Conservation (phyloP, 495 filamentous ascomycete genomes). For the Xylaria palmicola region DNA sequence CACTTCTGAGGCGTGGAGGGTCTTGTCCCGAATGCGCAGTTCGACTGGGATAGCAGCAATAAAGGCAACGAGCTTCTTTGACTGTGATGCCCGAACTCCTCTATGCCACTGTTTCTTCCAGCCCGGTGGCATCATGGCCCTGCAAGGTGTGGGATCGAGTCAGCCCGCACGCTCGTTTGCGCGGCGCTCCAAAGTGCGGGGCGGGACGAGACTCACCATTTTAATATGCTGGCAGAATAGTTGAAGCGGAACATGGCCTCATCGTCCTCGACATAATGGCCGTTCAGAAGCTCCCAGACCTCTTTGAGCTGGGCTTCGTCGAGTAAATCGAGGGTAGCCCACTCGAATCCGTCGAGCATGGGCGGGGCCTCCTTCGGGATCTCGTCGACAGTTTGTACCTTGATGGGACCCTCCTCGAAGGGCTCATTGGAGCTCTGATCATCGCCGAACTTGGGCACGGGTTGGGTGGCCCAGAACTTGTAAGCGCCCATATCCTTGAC, state of each 20-base stretch:
- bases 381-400: slow-evolving; percentile 66
- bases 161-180: slow-evolving; percentile 12
- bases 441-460: slow-evolving; percentile 79
- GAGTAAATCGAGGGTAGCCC: slow-evolving; percentile 86
- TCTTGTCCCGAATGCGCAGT: slow-evolving; percentile 73
- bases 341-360: slow-evolving; percentile 81
- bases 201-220: slow-evolving; percentile 80
- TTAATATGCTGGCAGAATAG: slow-evolving; percentile 83
- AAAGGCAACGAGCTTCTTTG: slow-evolving; percentile 84
- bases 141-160: slow-evolving; percentile 38
- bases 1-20: slow-evolving; percentile 80
- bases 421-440: slow-evolving; percentile 30
- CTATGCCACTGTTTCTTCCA: slow-evolving; percentile 96
- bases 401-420: slow-evolving; percentile 55
- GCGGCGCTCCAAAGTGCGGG: not conserved
- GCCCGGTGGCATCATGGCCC: slow-evolving; percentile 91
- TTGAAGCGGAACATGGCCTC: slow-evolving; percentile 97
- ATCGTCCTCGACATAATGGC: slow-evolving; percentile 95
- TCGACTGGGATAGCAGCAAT: slow-evolving; percentile 87
- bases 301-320: slow-evolving; percentile 63
- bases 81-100: slow-evolving; percentile 77
- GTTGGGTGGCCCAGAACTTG: slow-evolving; percentile 98
- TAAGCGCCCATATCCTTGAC: slow-evolving; percentile 93
- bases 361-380: slow-evolving; percentile 67
- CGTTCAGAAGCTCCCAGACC: slow-evolving; percentile 81